Evolutionary conservation across 2,329 filamentous ascomycete species (phyloP), one percentile per base, ranked within the genome.

Genomic region (Pseudocercospora eumusae): DNA sequence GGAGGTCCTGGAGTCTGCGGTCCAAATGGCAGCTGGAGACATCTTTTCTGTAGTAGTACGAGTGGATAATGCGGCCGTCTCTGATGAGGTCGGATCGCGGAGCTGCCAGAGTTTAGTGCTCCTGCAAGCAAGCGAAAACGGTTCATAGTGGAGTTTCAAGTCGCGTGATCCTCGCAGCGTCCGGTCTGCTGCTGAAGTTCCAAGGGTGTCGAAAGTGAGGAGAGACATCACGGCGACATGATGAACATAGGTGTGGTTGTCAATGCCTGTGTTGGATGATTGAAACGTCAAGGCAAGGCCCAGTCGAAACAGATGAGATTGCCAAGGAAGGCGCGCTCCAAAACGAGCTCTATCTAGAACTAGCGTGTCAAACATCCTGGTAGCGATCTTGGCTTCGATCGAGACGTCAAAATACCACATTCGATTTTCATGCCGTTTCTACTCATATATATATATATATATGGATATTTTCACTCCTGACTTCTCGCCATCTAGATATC

Each of bases 1-100:
- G 65, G 66, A 11, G 61, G 66, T 5, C 66, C 66, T 8, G 66
- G 66, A 9, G 61, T 63, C 33, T 63, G 61, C 18, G 61, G 61
- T 40, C 61, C 61, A 58, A 57, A 63, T 8, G 61, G 61, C 5
- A 63, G 53, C 44, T 63, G 61, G 20, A 63, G 28, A 56, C 44
- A 56, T 58, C 61, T 18, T 54, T 45, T 44, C 18, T 60, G 61
- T 33, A 56, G 15, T n/a, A 63, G 4, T 28, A 55, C n/a, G 4
- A 36, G 23, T 28, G 45, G 23, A n/a, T 15, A 27, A 49, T 33
- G 40, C 20, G 56, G 60, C 27, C 56, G 49, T 45, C 44, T 27
- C 18, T 55, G 56, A 60, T 55, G 56, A 60, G 31, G 58, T 49
- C 54, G 53, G 54, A 63, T 55, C 54, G 40, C 57, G 47, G 33